Conservation (phyloP, 2,329 filamentous ascomycete genomes). For the Monosporascus sp. region DNA sequence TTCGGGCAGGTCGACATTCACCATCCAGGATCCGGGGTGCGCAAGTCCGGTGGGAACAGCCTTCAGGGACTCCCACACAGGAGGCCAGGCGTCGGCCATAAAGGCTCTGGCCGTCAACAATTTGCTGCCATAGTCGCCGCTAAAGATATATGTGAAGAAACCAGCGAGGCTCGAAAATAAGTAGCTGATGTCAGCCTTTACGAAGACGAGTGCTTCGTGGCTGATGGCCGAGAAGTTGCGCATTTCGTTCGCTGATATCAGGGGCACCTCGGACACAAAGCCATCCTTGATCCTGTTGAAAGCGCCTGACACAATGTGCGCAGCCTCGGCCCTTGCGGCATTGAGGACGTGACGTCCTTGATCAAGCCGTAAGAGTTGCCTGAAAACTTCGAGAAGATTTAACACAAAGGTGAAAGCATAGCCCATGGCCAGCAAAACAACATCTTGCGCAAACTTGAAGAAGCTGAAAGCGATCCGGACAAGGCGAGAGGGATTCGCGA, state of each 20-base stretch:
- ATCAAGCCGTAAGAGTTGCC: conserved; percentile 27
- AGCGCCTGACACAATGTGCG: conserved; percentile 15
- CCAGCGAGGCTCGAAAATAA: conserved; percentile 34
- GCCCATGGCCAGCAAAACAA: conserved; percentile 60
- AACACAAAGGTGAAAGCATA: conserved; percentile 39
- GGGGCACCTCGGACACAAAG: conserved; percentile 44
- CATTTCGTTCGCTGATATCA: conserved; percentile 54
- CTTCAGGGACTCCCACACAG: conserved; percentile 20
- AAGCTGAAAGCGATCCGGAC: conserved; percentile 65
- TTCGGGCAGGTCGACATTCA: conserved; percentile 45
- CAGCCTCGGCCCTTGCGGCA: conserved; percentile 16
- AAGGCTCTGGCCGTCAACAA: conserved; percentile 14
- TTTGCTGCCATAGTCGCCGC: conserved; percentile 35
- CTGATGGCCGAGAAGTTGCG: conserved; percentile 73
- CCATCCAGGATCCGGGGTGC: conserved; percentile 52
- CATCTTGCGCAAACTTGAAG: conserved; percentile 76
- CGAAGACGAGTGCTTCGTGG: conserved; percentile 59
- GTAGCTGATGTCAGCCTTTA: conserved; percentile 48
- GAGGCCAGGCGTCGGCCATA: conserved; percentile 11
- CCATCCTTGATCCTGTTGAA: conserved; percentile 42
- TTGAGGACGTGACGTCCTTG: conserved; percentile 18
- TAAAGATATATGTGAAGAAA: conserved; percentile 37
- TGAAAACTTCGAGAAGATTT: conserved; percentile 33
- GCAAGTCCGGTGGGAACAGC: conserved; percentile 30
- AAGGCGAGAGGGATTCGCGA: conserved; percentile 75